Conservation (phyloP, 257 asterid species). For the Thymus mandschuricus region DNA sequence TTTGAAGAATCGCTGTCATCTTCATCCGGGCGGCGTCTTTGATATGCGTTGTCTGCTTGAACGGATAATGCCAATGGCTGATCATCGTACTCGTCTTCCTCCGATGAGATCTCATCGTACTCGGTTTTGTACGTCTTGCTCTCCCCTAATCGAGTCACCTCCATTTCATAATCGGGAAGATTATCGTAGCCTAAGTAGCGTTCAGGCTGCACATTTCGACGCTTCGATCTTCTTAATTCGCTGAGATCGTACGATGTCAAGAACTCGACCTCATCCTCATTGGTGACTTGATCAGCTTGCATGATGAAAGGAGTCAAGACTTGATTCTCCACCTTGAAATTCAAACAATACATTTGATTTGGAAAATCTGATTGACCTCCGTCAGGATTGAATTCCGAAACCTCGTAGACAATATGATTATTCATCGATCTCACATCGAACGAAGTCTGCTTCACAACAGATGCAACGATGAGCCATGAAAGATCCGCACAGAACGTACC, state of each 20-base stretch:
- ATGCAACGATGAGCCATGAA: constrained; percentile 77
- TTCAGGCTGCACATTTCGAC: constrained; percentile 70
- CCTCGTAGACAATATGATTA: constrained; percentile 65
- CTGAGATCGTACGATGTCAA: constrained; percentile 41
- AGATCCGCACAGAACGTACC: constrained; percentile 72
- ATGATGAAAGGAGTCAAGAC: constrained; percentile 47
- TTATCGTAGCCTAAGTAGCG: constrained; percentile 75
- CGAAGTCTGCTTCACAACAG: constrained; percentile 56
- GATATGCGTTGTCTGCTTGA: constrained; percentile 66
- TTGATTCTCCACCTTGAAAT: constrained; percentile 66
- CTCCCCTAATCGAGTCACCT: constrained; percentile 69
- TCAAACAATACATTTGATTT: constrained; percentile 43
- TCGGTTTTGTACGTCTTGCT: constrained; percentile 52
- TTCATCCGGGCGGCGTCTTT: constrained; percentile 34
- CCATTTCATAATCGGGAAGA: constrained; percentile 66
- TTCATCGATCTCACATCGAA: constrained; percentile 66
- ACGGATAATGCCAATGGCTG: constrained; percentile 67
- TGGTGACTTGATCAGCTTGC: constrained; percentile 38
- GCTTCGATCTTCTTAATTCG: constrained; percentile 81
- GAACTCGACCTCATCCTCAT: constrained; percentile 43
- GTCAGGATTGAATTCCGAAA: constrained; percentile 46
- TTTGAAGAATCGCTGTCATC: constrained; percentile 28
- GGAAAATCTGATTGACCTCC: constrained; percentile 25
- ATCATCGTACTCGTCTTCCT: constrained; percentile 44
- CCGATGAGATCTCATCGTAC: constrained; percentile 41